Evolutionary conservation across 2,329 filamentous ascomycete species (phyloP), one percentile per base, ranked within the genome.

Genomic region (Nemania sp.): DNA sequence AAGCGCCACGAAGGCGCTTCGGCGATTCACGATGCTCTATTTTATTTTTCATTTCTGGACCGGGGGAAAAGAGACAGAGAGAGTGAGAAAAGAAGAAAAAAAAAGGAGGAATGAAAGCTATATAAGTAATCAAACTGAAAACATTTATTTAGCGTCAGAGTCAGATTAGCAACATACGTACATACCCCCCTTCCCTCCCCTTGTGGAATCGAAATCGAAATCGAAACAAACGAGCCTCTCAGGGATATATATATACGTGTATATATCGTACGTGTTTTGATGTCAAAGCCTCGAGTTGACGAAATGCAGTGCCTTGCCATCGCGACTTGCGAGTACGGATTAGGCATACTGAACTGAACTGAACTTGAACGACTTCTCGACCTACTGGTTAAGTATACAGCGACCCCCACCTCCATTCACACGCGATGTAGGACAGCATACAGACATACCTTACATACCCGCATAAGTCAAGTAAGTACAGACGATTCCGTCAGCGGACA

Each of bases 131-230:
- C 29, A 25, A 48, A 25, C 40, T 51, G 10, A 50, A n/a, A 57
- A 40, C 43, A 52, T 61, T 57, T 53, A 18, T n/a, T n/a, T n/a
- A n/a, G n/a, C n/a, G n/a, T 15, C 54, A 55, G 54, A 54, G 61
- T 34, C 53, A 57, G 46, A 57, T 63, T 61, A 51, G 15, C 45
- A 57, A 56, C 46, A 61, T 51, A 57, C 57, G 57, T 60, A 60
- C 53, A 58, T 48, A 46, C 48, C 50, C 58, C 49, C 39, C 40
- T 50, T 45, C 43, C 25, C 25, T 7, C 25, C 7, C 7, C 25
- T n/a, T n/a, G n/a, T n/a, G n/a, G n/a, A n/a, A n/a, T n/a, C n/a
- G n/a, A n/a, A 57, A 46, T 60, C 29, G 49, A 51, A 43, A 42
- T 37, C 29, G 39, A 47, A 25, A 18, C 29, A 20, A 47, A 29